Conservation (phyloP, 2,329 filamentous ascomycete species). For the Fusarium begoniae region DNA sequence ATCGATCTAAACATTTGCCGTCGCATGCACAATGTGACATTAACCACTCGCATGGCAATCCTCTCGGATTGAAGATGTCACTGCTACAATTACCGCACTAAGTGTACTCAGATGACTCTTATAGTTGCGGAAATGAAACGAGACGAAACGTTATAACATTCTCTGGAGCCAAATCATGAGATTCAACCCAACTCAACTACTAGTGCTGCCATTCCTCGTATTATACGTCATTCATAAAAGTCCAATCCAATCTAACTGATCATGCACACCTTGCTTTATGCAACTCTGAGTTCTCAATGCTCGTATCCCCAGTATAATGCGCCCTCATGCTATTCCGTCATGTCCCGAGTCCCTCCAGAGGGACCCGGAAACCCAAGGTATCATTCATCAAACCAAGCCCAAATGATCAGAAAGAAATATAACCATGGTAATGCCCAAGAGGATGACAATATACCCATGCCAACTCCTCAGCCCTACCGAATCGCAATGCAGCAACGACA, state of each 20-base stretch:
- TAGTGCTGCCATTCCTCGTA: constrained; percentile 33
- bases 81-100: background rate
- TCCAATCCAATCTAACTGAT: constrained; percentile 42
- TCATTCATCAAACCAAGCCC: constrained; percentile 37
- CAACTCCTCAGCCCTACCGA: constrained; percentile 43
- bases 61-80: background rate
- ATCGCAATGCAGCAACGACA: constrained; percentile 40
- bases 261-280: constrained; percentile 24
- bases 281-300: constrained; percentile 5
- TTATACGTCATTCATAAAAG: constrained; percentile 40
- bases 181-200: constrained; percentile 1
- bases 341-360: constrained; percentile 40
- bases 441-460: constrained; percentile 31
- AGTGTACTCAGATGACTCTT: background rate
- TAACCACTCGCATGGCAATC: background rate
- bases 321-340: constrained; percentile 27
- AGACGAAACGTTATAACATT: background rate
- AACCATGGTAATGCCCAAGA: constrained; percentile 30
- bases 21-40: background rate
- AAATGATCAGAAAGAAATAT: constrained; percentile 28
- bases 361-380: constrained; percentile 35
- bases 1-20: background rate
- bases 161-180: background rate
- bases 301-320: constrained; percentile 16
- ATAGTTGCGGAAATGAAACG: background rate